phyloP scores from a whole-genome alignment of 345 rosid species.

The Geranium brycei region DNA sequence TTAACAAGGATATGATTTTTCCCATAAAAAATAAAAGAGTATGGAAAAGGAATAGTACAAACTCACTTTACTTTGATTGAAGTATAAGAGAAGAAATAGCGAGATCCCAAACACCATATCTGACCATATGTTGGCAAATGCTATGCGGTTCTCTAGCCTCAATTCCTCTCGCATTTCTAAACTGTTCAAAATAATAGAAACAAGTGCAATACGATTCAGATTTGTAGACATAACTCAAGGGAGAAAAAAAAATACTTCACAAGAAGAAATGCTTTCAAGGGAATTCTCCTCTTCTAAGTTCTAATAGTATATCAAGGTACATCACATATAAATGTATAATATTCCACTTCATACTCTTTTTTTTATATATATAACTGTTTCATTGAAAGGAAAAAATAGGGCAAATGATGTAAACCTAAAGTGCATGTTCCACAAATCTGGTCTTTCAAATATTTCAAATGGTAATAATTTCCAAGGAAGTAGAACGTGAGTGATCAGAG shows the following conservation, averaged over 20 bases:
- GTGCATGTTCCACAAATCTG: neutral
- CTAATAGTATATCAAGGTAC: neutral
- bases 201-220: conserved; percentile 6
- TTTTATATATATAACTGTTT: no score
- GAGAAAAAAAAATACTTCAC: neutral
- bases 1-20: neutral
- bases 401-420: neutral
- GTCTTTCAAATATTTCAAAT: neutral
- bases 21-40: neutral
- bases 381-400: neutral
- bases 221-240: neutral
- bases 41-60: conserved; percentile 1
- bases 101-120: conserved; percentile 87
- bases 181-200: conserved; percentile 33
- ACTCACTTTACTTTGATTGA: conserved; percentile 81
- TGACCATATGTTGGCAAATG: conserved; percentile 94
- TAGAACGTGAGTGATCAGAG: neutral
- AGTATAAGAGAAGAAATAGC: conserved; percentile 54
- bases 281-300: neutral
- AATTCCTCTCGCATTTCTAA: conserved; percentile 76
- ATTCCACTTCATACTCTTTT: no score
- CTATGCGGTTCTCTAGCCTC: conserved; percentile 76
- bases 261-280: neutral
- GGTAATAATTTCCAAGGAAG: neutral
- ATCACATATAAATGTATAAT: neutral